Base-by-base conservation (phyloP, 202 grass and related monocot species). In the Cymbopogon flexuosus region DNA sequence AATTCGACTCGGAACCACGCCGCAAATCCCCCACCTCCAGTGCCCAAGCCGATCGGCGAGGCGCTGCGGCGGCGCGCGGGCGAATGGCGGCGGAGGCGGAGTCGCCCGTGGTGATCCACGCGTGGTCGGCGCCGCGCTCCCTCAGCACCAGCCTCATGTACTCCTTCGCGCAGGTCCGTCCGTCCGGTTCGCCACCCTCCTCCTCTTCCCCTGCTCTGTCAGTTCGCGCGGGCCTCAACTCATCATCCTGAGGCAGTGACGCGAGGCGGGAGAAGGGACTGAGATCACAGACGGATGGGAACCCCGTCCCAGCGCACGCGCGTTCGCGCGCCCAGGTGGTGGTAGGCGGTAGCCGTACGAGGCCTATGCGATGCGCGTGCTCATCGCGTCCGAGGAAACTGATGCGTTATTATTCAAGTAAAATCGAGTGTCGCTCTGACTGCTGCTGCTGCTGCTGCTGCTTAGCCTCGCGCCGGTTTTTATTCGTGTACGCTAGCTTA, bases 71-170 rank as follows among this genome's bases (percentile, higher is more conserved):
- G 8, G 58, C 15, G 6, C 5, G 58, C 12, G 8, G 21, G 15
- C 59, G 34, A 77, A 89, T 89, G 87, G 83, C 66, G 59, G 8
- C 65, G 67, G 77, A 73, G 67, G 87, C 21, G 64, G 86, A 58
- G 81, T 72, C 78, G 63, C 85, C 87, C 68, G 73, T 84, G 78
- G 95, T 94, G 90, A 98, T 98, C 71, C 90, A 98, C 81, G 81
- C 95, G 24, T 97, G 95, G 95, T 97, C 95, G 69, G 86, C 90
- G 49, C 95, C 95, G 34, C 77, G 95, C 84, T 97, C 95, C 45
- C 92, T 93, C 86, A 98, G 95, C 86, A 98, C 92, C 90, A 94
- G 95, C 76, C 90, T 98, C 88, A 98, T 98, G 95, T 98, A 98
- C 86, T 98, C 95, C 73, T 98, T 98, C 69, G 90, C 95, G 13